Evolutionary conservation across 345 rosid genomes (phyloP).

Genomic region (Populus alba): DNA sequence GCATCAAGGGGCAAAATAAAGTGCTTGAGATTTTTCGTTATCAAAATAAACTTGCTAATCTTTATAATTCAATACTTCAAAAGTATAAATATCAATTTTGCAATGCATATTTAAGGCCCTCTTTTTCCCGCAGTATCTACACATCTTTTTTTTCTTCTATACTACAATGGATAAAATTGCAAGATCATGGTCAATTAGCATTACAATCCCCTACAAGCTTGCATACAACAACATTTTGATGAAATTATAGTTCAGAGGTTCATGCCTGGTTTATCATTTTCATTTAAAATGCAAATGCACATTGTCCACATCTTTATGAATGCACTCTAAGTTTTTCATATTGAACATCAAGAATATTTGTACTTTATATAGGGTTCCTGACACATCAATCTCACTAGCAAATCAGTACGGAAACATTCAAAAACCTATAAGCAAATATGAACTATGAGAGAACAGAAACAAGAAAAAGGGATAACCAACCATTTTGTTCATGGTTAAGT

Average conservation of each 20-base stretch:
- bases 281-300: background rate
- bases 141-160: too few relatives aligned
- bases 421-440: background rate
- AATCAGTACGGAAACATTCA: background rate
- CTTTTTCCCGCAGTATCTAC: too few relatives aligned
- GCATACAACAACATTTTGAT: too few relatives aligned
- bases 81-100: too few relatives aligned
- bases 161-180: too few relatives aligned
- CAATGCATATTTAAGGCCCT: too few relatives aligned
- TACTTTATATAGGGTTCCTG: background rate
- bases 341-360: background rate
- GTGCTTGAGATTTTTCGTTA: background rate
- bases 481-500: slow-evolving; percentile 1
- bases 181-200: too few relatives aligned
- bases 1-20: background rate
- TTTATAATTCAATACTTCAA: too few relatives aligned
- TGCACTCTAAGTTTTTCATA: background rate
- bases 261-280: background rate
- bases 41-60: background rate
- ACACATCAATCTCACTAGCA: background rate
- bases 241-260: too few relatives aligned
- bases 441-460: background rate
- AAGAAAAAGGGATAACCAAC: background rate
- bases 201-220: too few relatives aligned
- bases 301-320: background rate